A percentile compares a stretch with the other conserved stretches of the same genome.
Conservation (phyloP, 2,329 filamentous ascomycete species). For the Canariomyces notabilis region DNA sequence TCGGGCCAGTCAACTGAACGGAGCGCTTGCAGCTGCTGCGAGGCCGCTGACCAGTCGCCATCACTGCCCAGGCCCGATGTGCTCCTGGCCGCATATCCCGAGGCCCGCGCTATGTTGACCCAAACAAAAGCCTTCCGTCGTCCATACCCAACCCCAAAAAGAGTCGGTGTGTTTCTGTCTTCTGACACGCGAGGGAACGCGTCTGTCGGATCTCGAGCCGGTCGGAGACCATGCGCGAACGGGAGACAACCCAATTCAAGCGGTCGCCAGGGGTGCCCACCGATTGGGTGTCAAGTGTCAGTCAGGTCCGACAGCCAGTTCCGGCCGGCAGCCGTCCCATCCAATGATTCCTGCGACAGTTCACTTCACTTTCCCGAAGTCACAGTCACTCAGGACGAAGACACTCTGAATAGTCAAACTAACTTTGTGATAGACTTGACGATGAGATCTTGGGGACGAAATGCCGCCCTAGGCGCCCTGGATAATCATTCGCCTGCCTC, state of each 20-base stretch:
- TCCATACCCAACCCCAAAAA: constrained; percentile 26
- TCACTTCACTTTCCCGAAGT: constrained; percentile 15
- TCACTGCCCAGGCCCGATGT: constrained; percentile 22
- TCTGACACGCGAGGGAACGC: constrained; percentile 25
- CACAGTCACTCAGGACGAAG: constrained; percentile 5
- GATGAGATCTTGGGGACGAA: neutral
- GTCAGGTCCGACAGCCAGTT: constrained; percentile 1
- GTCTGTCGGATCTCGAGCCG: constrained; percentile 20
- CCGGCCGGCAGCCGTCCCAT: constrained; percentile 3
- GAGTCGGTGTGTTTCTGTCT: constrained; percentile 26
- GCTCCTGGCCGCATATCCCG: constrained; percentile 28
- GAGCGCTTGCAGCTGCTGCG: constrained; percentile 20
- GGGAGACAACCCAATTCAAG: too few species aligned
- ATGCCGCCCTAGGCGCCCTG: constrained; percentile 9
- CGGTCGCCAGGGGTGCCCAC: too few species aligned
- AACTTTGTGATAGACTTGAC: constrained; percentile 3
- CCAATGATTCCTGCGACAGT: constrained; percentile 18
- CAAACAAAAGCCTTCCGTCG: constrained; percentile 22
- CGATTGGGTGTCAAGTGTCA: constrained; percentile 2
- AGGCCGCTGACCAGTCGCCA: constrained; percentile 22
- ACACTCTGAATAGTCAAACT: constrained; percentile 4
- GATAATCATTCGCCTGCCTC: neutral
- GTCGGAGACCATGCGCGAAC: constrained; percentile 3
- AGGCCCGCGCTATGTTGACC: constrained; percentile 26
- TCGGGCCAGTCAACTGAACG: constrained; percentile 15